phyloP scores from a whole-genome alignment of 2,329 filamentous ascomycete genomes.

The Endothia cerciana region DNA sequence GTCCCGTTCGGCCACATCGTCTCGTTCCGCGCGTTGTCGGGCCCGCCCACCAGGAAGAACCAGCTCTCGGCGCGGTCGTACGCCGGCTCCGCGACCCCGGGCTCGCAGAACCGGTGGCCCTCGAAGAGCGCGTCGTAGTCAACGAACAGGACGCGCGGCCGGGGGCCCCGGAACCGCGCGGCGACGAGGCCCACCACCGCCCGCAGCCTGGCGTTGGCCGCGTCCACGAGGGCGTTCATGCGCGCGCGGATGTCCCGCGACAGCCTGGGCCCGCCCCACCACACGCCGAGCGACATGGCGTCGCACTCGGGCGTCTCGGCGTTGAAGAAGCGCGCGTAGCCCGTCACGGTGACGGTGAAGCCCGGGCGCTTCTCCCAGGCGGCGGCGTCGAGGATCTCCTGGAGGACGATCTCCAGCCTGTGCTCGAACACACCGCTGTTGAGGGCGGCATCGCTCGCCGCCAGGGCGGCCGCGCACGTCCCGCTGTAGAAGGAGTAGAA shows the following conservation, averaged over 20 bases:
- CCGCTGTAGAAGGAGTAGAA: conserved; percentile 54
- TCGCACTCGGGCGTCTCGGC: conserved; percentile 48
- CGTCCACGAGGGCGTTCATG: conserved; percentile 50
- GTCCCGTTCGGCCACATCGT: conserved; percentile 31
- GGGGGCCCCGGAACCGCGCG: conserved; percentile 37
- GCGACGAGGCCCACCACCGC: conserved; percentile 43
- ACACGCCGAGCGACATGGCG: conserved; percentile 49
- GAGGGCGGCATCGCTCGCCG: conserved; percentile 40
- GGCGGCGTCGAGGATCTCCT: conserved; percentile 48
- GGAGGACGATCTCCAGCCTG: conserved; percentile 44
- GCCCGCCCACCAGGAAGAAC: conserved; percentile 53
- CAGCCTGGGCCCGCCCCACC: conserved; percentile 49
- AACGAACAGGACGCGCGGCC: conserved; percentile 47
- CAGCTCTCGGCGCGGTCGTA: conserved; percentile 48
- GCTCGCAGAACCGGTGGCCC: conserved; percentile 47
- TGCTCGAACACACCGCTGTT: conserved; percentile 43
- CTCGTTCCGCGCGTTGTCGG: conserved; percentile 42
- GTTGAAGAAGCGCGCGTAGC: conserved; percentile 54
- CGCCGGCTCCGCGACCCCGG: conserved; percentile 45
- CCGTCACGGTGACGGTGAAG: conserved; percentile 50
- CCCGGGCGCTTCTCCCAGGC: conserved; percentile 49
- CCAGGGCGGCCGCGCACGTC: conserved; percentile 47
- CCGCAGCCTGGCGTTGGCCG: conserved; percentile 46
- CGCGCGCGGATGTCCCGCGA: conserved; percentile 42
- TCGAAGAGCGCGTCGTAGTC: conserved; percentile 50